Evolutionary conservation across 2,329 filamentous ascomycete species (phyloP), one percentile per base, ranked within the genome.

Genomic region (Fusarium metavorans): DNA sequence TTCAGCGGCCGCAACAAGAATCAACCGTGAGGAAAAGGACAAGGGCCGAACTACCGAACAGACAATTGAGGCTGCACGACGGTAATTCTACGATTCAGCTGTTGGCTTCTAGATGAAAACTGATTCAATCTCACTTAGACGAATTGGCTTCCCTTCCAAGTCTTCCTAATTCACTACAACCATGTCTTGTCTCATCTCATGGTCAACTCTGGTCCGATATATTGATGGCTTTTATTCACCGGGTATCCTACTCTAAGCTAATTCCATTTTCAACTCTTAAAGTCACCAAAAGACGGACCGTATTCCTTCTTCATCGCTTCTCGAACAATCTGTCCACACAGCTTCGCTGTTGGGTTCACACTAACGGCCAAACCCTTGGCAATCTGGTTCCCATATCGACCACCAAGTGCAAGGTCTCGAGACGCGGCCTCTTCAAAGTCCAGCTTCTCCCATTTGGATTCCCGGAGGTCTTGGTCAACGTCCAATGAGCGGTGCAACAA

Each of bases 251-350:
- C 58, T 62, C 52, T 59, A 72, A 64, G 64, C 43, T n/a, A 56
- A 65, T 59, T 70, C 66, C 54, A 67, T 32, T 48, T 62, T 16
- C 68, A 66, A 71, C 48, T 54, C 13, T 81, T 75, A 86, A 65
- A 86, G 64, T 77, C 78, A 34, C 84, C 83, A 79, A 86, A 87
- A 11, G 82, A 84, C n/a, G 86, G 84, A 0, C 88, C 89, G 76
- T 91, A 92, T 80, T 93, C 92, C 81, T 90, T 92, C 83, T 87
- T 91, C 90, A 93, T 91, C 58, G 91, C 91, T 82, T 92, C 90
- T 59, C 89, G 87, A 41, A 93, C 91, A 80, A 93, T 93, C 77
- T 92, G 87, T 2, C 91, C 92, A 78, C 92, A 93, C 50, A 93
- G 83, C 83, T 93, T 93, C 3, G 92, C 91, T 18, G 90, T 92